Evolutionary conservation across 176 grass and related monocot species (phyloP), one percentile per base, ranked within the genome.

Genomic region (Coix lacrymajobi): DNA sequence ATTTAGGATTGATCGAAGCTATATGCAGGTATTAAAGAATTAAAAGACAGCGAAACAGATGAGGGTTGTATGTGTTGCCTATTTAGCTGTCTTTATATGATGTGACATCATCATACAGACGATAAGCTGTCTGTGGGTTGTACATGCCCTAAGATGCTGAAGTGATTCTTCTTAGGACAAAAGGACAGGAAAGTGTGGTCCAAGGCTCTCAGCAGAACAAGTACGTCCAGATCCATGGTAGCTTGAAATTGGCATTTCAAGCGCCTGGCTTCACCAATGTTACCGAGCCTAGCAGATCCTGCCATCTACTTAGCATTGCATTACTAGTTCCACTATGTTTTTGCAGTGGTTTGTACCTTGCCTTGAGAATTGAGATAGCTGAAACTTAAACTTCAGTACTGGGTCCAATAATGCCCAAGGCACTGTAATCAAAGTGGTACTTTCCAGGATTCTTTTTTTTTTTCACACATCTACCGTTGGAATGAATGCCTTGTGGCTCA

Each of bases 171-270:
- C 65, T 82, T 78, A 14, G 30, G 30, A 75, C 65, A 38, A 66
- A 52, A 40, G n/a, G 62, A 85, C 17, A 52, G 58, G 4, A 45
- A 77, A 32, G 61, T 28, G 78, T 78, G 73, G 83, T 79, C 66
- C 83, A 82, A 49, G 54, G 66, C 66, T 73, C 66, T 79, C 78
- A 66, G 54, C 40, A 56, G 33, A 38, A 73, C 64, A 82, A 72
- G 84, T 77, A 41, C 71, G 54, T n/a, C 1, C 36, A 66, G 34
- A 60, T 60, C 5, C 44, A 45, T 78, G 43, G 28, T 78, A 39
- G 46, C 45, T 64, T 66, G 10, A 41, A 78, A 38, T 73, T 73
- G 63, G 26, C 76, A 72, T 79, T 70, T 63, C 14, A 22, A 63
- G 52, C 41, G 66, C 51, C n/a, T 61, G 15, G 6, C 44, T 73